These are phyloP conservation scores for Solanum ossicruentum DNA, from an alignment of 257 asterid species.

Conservation along the genomic window DNA sequence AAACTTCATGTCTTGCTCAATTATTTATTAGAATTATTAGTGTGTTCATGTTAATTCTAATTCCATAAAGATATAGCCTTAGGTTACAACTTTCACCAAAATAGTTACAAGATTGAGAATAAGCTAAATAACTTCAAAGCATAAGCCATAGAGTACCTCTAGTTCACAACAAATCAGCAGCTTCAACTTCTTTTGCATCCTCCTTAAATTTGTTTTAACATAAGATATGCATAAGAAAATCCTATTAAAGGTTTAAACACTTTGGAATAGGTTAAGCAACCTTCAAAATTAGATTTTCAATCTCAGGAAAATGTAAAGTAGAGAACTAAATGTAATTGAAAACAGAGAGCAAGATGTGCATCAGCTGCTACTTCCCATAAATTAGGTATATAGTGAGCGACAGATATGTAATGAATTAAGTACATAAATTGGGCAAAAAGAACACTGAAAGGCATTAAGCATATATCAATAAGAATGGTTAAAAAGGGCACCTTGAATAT, in stretches of 20 bases:
- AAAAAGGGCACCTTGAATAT: constrained; percentile 35
- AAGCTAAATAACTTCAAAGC: background rate
- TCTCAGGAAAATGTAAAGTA: background rate
- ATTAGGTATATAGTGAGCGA: background rate
- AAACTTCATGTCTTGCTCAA: background rate
- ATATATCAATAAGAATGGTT: background rate
- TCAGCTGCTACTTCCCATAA: background rate
- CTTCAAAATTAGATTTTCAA: background rate
- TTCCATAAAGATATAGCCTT: background rate
- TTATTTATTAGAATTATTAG: background rate
- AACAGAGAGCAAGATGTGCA: background rate
- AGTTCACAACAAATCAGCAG: background rate
- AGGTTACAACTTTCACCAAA: background rate
- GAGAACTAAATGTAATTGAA: background rate
- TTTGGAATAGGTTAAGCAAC: background rate
- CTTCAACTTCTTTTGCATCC: background rate
- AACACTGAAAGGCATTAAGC: background rate
- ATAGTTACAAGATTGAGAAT: background rate
- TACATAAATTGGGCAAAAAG: background rate
- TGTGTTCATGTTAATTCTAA: background rate
- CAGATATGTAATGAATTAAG: background rate
- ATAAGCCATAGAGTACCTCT: background rate
- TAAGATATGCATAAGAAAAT: background rate
- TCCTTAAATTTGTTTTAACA: background rate
- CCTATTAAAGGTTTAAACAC: background rate